phyloP scores from a whole-genome alignment of 495 filamentous ascomycete genomes.

The Tuber magnatum region DNA sequence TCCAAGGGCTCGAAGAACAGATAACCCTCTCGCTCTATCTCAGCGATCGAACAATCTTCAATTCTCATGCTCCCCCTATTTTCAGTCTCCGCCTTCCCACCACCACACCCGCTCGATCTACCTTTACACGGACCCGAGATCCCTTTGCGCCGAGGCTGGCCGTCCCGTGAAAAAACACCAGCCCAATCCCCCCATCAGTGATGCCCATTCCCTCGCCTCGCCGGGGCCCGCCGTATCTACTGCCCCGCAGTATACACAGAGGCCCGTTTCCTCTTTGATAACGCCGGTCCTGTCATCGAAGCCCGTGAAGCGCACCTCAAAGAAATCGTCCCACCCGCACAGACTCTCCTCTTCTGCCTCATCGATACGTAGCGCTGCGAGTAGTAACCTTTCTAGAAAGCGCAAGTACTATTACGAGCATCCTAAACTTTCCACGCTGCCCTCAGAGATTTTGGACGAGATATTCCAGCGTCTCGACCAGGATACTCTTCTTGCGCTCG shows the following conservation, averaged over 20 bases:
- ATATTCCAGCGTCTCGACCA: constrained; percentile 39
- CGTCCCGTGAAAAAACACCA: constrained; percentile 31
- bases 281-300: constrained; percentile 25
- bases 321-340: constrained; percentile 22
- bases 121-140: constrained; percentile 32
- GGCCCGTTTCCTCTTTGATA: constrained; percentile 30
- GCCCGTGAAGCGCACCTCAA: constrained; percentile 20
- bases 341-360: constrained; percentile 32
- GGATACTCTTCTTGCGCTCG: constrained; percentile 33
- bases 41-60: constrained; percentile 38
- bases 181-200: constrained; percentile 17
- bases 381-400: constrained; percentile 32
- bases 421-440: constrained; percentile 36
- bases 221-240: background rate
- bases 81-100: constrained; percentile 25
- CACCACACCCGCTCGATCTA: constrained; percentile 27
- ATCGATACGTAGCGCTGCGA: constrained; percentile 27
- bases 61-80: constrained; percentile 33
- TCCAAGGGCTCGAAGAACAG: constrained; percentile 6
- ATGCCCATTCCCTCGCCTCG: background rate
- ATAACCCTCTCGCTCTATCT: constrained; percentile 34
- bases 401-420: constrained; percentile 32
- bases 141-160: constrained; percentile 27
- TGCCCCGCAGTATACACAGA: constrained; percentile 13
- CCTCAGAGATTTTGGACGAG: constrained; percentile 40